Evolutionary conservation across 1,284 basidiomycete genomes (phyloP), one percentile per base, ranked within the genome.

Genomic region (Fomitopsis betulina): DNA sequence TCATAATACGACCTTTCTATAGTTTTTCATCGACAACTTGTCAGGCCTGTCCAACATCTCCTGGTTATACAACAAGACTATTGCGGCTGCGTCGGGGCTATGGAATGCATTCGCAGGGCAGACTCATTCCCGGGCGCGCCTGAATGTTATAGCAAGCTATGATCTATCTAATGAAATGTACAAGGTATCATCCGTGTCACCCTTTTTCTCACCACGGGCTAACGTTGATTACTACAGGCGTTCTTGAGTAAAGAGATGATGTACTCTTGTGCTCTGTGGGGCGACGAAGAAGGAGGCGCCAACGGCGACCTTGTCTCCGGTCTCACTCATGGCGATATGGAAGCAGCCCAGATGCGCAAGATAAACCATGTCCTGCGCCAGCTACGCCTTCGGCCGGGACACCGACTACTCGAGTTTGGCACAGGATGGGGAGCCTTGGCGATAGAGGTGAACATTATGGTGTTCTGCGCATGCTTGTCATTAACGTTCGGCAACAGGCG

Each of bases 201-300:
- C 23, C 8, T 25, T 53, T 10, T 40, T 7, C 9, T 10, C 27
- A 52, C 32, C 19, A 27, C 8, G 35, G 52, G 30, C 13, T 53
- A 59, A 7, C 56, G 35, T 47, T 75, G 32, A 64, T 65, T 38
- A 72, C 43, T 51, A 33, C 60, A 89, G 81, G 86, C 90, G 10
- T 95, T 96, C 77, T 76, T 96, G 23, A 89, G 87, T 64, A 77
- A 80, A 55, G 93, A 96, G 72, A 96, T 96, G 94, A 95, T 93
- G 82, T 96, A 96, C 73, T 94, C 91, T 0, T 94, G 91, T 68
- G 93, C 84, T 2, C 80, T 94, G 52, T 95, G 90, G 85, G 77
- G 75, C 53, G 83, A 88, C 42, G 78, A 80, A 8, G 91, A 94
- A 70, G 84, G 85, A 60, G 87, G 86, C 49, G 79, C 88, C 57